Conservation (phyloP, 192 early-diverging fungal genomes). For the Polychytrium aggregatum region DNA sequence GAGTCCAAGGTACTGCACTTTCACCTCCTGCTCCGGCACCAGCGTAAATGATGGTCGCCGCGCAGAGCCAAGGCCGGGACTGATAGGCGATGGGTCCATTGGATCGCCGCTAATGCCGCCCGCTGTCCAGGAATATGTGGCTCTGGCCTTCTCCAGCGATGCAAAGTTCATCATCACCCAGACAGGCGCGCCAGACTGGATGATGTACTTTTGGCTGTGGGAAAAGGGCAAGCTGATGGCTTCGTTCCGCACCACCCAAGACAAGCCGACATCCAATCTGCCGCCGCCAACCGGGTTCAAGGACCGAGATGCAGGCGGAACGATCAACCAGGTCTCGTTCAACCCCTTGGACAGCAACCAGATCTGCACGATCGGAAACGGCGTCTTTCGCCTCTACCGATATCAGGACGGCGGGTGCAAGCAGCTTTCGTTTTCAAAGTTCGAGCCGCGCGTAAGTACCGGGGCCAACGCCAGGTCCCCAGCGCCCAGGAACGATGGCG, state of each 20-base stretch:
- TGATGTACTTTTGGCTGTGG: constrained; percentile 47
- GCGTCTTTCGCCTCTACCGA: constrained; percentile 40
- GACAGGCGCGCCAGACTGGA: constrained; percentile 45
- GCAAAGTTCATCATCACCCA: constrained; percentile 45
- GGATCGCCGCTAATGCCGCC: no score
- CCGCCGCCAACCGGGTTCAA: no score
- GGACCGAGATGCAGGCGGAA: neutral
- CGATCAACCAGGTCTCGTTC: constrained; percentile 35
- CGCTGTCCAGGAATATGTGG: constrained; percentile 51
- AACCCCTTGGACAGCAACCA: constrained; percentile 42
- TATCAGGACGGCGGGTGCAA: constrained; percentile 37
- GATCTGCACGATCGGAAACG: constrained; percentile 39
- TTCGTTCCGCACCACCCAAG: constrained; percentile 18
- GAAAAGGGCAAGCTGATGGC: constrained; percentile 46
- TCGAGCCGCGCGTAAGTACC: constrained; percentile 34
- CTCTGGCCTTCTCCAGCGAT: constrained; percentile 43
- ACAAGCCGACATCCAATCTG: constrained; percentile 5
- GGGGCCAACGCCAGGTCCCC: no score
- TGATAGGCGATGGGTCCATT: no score
- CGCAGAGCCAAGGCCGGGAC: no score
- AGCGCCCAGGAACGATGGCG: no score
- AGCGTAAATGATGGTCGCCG: no score
- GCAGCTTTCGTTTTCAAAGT: constrained; percentile 24
- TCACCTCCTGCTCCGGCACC: no score
- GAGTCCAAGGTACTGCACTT: constrained; percentile 31